Base-by-base conservation (phyloP, 768 basidiomycete species). In the Cantharellus anzutake region DNA sequence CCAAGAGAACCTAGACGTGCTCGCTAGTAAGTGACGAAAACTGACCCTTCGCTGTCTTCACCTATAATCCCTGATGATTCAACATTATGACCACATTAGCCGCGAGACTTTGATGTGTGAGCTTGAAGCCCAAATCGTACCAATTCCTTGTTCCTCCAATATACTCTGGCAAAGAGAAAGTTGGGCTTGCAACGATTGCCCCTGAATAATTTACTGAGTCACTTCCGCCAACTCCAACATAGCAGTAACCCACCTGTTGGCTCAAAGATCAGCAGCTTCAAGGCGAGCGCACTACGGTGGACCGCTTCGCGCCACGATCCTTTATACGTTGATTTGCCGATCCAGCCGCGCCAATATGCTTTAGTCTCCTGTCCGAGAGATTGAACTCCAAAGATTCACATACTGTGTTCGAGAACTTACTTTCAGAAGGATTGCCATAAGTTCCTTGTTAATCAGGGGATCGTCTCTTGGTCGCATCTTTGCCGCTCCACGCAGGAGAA, bases 241-340 rank as follows among this genome's bases (percentile, higher is more conserved):
- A 59, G 53, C 4, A 35, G 51, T 34, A 14, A 38, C 72, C 4
- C 53, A 79, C 84, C 86, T 1, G 88, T 96, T 1, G 91, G 92
- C 67, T 94, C 92, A 66, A 79, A 97, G 51, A 92, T 91, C 62
- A 97, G 75, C 60, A 96, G 76, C 71, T 98, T 98, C 63, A 97
- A 74, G 0, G 91, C 88, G n/a, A 97, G 75, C 1, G 91, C 94
- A 60, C 88, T 91, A 34, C 93, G 80, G 66, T 90, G 81, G 3
- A 98, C 92, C 2, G 86, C 83, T 69, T 99, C 96, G 65, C 93
- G 85, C 96, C 96, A 99, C 14, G 89, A 80, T 0, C 94, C 96
- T 11, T 77, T 78, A 70, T 99, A 99, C 0, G 85, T 90, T 41
- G 86, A 89, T 64, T 80, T 78, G n/a, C 80, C 76, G 65, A 96